Percentiles rank a stretch among this genome's conserved stretches.
Conservation (phyloP, 2,329 filamentous ascomycete genomes). For the Pseudogymnoascus sp. region DNA sequence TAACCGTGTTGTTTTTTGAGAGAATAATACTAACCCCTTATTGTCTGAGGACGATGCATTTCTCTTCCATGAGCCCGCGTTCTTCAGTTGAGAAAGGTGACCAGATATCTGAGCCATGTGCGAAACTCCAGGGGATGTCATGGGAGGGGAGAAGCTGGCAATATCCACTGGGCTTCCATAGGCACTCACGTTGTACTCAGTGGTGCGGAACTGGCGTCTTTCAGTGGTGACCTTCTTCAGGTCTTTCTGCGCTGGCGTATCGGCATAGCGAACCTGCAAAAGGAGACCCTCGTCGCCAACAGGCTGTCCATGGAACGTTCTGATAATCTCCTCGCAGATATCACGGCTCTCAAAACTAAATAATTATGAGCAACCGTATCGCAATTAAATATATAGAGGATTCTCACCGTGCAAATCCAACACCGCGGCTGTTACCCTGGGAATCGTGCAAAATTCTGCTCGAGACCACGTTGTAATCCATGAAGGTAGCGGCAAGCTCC, state of each 20-base stretch:
- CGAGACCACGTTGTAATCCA: conserved; percentile 74
- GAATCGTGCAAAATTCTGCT: conserved; percentile 91
- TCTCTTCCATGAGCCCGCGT: conserved; percentile 29
- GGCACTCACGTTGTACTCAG: conserved; percentile 78
- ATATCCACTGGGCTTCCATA: conserved; percentile 46
- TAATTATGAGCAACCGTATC: conserved; percentile 17
- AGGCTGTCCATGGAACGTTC: conserved; percentile 70
- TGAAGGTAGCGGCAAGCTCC: conserved; percentile 71
- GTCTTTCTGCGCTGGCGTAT: conserved; percentile 92
- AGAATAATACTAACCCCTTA: conserved; percentile 19
- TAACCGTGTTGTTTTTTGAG: background rate
- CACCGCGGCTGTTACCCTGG: conserved; percentile 87
- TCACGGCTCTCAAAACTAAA: conserved; percentile 79
- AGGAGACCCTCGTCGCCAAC: conserved; percentile 72
- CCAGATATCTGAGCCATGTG: conserved; percentile 26
- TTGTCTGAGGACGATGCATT: conserved; percentile 17
- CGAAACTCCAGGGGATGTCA: conserved; percentile 28
- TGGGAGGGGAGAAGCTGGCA: conserved; percentile 37
- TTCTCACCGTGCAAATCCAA: conserved; percentile 87
- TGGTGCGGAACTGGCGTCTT: conserved; percentile 88
- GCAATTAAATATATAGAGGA: background rate
- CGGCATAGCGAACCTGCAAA: conserved; percentile 90
- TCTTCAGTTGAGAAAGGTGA: conserved; percentile 25
- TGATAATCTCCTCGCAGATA: conserved; percentile 82
- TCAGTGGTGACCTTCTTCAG: conserved; percentile 94